phyloP scores from a whole-genome alignment of 345 rosid genomes.

The Lepidium sativum region DNA sequence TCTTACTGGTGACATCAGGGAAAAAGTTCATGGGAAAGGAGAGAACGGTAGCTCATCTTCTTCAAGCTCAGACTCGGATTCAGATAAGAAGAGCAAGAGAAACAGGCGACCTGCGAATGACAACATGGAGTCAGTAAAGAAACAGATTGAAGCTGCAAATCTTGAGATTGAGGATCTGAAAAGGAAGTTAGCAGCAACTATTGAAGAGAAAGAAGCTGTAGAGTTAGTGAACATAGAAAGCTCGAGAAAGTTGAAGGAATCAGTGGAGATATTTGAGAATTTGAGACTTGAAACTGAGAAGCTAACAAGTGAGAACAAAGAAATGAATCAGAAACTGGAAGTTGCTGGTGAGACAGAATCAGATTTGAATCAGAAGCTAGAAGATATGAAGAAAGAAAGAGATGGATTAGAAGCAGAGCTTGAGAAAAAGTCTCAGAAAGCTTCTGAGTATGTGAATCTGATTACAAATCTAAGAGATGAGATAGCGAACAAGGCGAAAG shows the following conservation, averaged over 20 bases:
- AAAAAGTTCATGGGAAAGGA: constrained; percentile 43
- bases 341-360: constrained; percentile 33
- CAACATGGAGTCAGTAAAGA: constrained; percentile 34
- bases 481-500: constrained; percentile 17
- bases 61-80: constrained; percentile 71
- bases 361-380: constrained; percentile 32
- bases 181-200: constrained; percentile 34
- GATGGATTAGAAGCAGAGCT: constrained; percentile 26
- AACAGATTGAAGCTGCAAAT: constrained; percentile 53
- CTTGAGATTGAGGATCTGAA: constrained; percentile 49
- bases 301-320: constrained; percentile 1
- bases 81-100: constrained; percentile 36
- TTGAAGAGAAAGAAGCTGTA: constrained; percentile 39
- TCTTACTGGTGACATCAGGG: constrained; percentile 63
- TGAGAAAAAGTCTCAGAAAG: constrained; percentile 4
- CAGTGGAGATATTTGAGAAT: constrained; percentile 35
- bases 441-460: constrained; percentile 34
- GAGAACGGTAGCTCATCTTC: constrained; percentile 48
- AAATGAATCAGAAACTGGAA: constrained; percentile 10
- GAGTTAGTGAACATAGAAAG: constrained; percentile 39
- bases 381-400: constrained; percentile 33
- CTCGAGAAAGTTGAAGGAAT: constrained; percentile 41
- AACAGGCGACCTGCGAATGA: constrained; percentile 46
- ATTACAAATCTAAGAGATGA: constrained; percentile 32
- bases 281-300: constrained; percentile 41